Base-by-base conservation (phyloP, 371 early-diverging fungal species). In the Mortierella sp. region DNA sequence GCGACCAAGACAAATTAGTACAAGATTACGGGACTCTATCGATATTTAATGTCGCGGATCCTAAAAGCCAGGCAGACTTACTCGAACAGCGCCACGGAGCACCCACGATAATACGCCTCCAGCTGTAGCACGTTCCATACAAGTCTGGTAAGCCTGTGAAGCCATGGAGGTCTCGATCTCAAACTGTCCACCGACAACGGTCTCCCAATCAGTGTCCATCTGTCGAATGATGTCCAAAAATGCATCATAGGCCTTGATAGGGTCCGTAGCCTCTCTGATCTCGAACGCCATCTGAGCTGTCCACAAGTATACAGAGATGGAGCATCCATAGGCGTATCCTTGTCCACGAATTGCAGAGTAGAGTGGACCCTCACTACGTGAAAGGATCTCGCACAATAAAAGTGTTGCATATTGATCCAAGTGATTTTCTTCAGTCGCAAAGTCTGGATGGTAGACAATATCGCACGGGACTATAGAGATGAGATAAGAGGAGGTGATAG, bases 291-390 rank as follows among this genome's bases (percentile, higher is more conserved):
- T 79, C 59, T 86, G 86, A 10, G 90, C 89, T 0, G 87, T 73
- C 92, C 94, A 93, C 24, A 85, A 24, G 16, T 81, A 74, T 4
- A 86, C 66, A 43, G 74, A 65, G 22, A 94, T 64, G 0, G 84
- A 83, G 5, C 89, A 89, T 61, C 87, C 92, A 75, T 95, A 95
- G 0, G 94, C 94, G 48, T 86, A 89, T 16, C 95, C 95, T 47
- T 88, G 85, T 13, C 95, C 95, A 43, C 95, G 90, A 40, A 94
- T 88, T 0, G 90, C 87, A 10, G 86, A 90, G 83, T 87, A 94
- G 6, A 95, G 84, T 0, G 93, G 94, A 0, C 95, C 95, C 57
- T 95, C 95, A 4, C 85, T 80, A 6, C 91, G 86, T 6, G 89
- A 87, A 4, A 95, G 79, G 16, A 95, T 77, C 72, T 91, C 91